These are phyloP conservation scores for Aurantiochytrium sp. DNA, from an alignment of 108 stramenopile genomes.

Conservation along the genomic window DNA sequence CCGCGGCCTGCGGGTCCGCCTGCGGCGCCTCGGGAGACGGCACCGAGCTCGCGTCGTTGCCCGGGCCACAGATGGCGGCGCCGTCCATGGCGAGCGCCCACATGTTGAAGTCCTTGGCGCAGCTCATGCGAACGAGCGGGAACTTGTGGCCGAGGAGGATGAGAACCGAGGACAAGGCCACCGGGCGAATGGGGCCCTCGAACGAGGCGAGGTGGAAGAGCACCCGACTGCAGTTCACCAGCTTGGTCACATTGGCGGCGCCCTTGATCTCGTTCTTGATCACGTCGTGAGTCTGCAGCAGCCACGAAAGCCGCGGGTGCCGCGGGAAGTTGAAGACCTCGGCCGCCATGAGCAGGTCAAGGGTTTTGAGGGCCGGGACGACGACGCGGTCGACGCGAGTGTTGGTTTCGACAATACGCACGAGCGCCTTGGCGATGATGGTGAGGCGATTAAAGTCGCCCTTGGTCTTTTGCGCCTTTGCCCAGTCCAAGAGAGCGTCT, in stretches of 20 bases:
- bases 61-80: neutral
- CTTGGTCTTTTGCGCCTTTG: neutral
- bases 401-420: neutral
- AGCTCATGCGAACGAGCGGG: neutral
- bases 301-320: slow-evolving; percentile 1
- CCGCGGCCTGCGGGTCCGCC: neutral
- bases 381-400: neutral
- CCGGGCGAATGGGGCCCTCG: neutral
- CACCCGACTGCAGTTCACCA: neutral
- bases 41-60: neutral
- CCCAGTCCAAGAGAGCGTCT: neutral
- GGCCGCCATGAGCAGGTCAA: slow-evolving; percentile 2
- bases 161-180: neutral
- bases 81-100: slow-evolving; percentile 27
- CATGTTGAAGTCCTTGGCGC: slow-evolving; percentile 22
- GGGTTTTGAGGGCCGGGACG: neutral
- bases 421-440: neutral
- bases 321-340: neutral
- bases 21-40: neutral
- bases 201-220: neutral
- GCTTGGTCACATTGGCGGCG: neutral
- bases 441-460: neutral
- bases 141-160: slow-evolving; percentile 9
- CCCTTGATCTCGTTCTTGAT: slow-evolving; percentile 1
- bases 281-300: neutral